Base-by-base conservation (phyloP, 208 protist genomes). In the Crithidia brevicula region DNA sequence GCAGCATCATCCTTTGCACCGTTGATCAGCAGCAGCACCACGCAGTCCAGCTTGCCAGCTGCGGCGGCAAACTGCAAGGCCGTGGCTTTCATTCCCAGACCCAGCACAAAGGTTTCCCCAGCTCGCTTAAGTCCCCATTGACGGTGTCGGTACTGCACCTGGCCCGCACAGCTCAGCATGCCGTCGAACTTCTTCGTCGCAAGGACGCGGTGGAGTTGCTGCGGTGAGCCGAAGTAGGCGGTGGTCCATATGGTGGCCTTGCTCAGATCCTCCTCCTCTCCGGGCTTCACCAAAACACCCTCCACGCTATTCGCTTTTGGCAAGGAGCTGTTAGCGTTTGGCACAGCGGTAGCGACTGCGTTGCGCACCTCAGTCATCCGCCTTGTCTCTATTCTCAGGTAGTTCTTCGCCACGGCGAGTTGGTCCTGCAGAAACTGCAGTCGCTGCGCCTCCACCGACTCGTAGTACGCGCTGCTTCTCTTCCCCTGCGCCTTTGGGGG, bases 11-110 rank as follows among this genome's bases (percentile, higher is more conserved):
- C 89, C 30, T 67, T 45, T 4, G 92, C 85, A 8, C 88, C 87
- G 25, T 59, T 72, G 11, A 70, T 61, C 34, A 95, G 67, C 23
- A 97, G 86, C 9, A 95, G 61, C 46, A 93, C 53, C 13, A 95
- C 84, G 49, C 79, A 95, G 61, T 94, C 92, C 40, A 95, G 54
- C 54, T 85, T 83, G 18, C 85, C 82, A 0, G 84, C 85, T 18
- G 88, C 67, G 0, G 88, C 88, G 3, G 89, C 92, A 53, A 93
- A 97, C 70, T 95, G 88, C 34, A 97, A 65, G 0, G 88, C 75
- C 8, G 81, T 93, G n/a, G 71, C 88, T 60, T 89, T 88, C 61
- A 75, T 78, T 22, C 92, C 92, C 18, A 94, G 66, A 3, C 92
- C 92, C 7, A 97, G 72, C 64, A 60, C 59, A 66, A 71, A 75